Conservation (phyloP, 2,329 filamentous ascomycete genomes). For the Fusarium begoniae region DNA sequence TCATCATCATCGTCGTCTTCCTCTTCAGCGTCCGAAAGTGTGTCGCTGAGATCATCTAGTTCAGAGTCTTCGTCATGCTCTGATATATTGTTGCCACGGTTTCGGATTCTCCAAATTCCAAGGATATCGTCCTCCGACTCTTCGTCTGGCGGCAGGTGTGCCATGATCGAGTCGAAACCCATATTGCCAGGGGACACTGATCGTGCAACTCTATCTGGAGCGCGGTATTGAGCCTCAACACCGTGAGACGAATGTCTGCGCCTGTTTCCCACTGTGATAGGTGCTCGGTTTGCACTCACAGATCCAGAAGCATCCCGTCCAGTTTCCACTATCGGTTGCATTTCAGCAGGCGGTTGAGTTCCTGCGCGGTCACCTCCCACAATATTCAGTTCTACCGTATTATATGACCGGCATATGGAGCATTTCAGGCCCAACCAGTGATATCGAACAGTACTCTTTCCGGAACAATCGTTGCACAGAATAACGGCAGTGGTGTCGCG, state of each 20-base stretch:
- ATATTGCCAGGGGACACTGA: slow-evolving; percentile 54
- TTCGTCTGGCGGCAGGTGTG: slow-evolving; percentile 46
- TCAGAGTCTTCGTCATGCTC: slow-evolving; percentile 59
- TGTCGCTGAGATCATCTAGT: slow-evolving; percentile 53
- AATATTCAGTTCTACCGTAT: slow-evolving; percentile 72
- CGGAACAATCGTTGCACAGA: slow-evolving; percentile 93
- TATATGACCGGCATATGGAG: slow-evolving; percentile 74
- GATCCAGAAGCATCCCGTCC: slow-evolving; percentile 17
- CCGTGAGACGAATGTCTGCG: slow-evolving; percentile 53
- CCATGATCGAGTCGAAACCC: slow-evolving; percentile 39
- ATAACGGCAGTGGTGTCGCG: slow-evolving; percentile 81
- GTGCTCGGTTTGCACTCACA: slow-evolving; percentile 17
- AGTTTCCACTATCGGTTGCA: slow-evolving; percentile 20
- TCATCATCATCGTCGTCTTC: slow-evolving; percentile 63
- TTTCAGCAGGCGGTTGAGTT: slow-evolving; percentile 40
- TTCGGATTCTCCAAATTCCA: slow-evolving; percentile 63
- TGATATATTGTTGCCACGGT: slow-evolving; percentile 58
- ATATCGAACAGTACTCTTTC: slow-evolving; percentile 85
- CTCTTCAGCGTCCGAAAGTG: slow-evolving; percentile 53
- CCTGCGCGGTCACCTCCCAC: slow-evolving; percentile 53
- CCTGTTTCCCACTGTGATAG: slow-evolving; percentile 39
- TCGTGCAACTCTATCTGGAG: slow-evolving; percentile 54
- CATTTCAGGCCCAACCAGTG: slow-evolving; percentile 97
- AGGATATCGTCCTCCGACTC: slow-evolving; percentile 66
- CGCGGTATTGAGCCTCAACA: slow-evolving; percentile 44